A percentile compares a stretch with the other conserved stretches of the same genome.
Conservation (phyloP, 805 yeast genomes). For the Clavispora asparagi region DNA sequence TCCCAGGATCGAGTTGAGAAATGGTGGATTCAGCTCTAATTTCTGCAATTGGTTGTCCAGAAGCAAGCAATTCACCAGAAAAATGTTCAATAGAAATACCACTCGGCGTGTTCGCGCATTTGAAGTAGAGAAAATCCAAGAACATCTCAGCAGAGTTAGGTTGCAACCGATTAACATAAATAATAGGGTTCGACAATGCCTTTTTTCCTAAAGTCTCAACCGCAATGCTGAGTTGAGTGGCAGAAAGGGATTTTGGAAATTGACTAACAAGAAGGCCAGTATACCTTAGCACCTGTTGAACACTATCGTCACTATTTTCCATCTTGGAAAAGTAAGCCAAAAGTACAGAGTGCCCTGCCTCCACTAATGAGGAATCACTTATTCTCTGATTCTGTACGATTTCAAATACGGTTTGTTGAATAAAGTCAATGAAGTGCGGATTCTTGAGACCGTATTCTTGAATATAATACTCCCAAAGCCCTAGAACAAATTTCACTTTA, state of each 20-base stretch:
- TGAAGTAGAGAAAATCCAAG: slow-evolving; percentile 36
- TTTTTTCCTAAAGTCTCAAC: slow-evolving; percentile 49
- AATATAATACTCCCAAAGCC: slow-evolving; percentile 42
- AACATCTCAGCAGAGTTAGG: slow-evolving; percentile 28
- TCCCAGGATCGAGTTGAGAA: slow-evolving; percentile 20
- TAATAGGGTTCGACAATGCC: slow-evolving; percentile 22
- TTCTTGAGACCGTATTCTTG: slow-evolving; percentile 19
- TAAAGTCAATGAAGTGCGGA: slow-evolving; percentile 16
- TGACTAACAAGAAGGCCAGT: slow-evolving; percentile 44
- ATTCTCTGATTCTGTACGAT: slow-evolving; percentile 22
- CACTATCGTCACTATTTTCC: slow-evolving; percentile 10
- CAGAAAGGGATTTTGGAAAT: slow-evolving; percentile 52
- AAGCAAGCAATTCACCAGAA: slow-evolving; percentile 15
- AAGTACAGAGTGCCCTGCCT: slow-evolving; percentile 60
- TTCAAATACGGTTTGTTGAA: slow-evolving; percentile 28
- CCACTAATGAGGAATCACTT: slow-evolving; percentile 35
- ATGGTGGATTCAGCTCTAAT: slow-evolving; percentile 33
- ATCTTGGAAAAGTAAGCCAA: slow-evolving; percentile 30
- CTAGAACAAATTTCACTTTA: slow-evolving; percentile 42
- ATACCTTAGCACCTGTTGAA: slow-evolving; percentile 31
- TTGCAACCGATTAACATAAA: slow-evolving; percentile 4
- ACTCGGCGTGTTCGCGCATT: slow-evolving; percentile 33
- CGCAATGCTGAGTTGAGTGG: slow-evolving; percentile 53
- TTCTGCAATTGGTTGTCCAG: slow-evolving; percentile 37
- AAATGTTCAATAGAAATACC: slow-evolving; percentile 20